phyloP scores from a whole-genome alignment of 2,329 filamentous ascomycete species.

The Fusarium succisae region DNA sequence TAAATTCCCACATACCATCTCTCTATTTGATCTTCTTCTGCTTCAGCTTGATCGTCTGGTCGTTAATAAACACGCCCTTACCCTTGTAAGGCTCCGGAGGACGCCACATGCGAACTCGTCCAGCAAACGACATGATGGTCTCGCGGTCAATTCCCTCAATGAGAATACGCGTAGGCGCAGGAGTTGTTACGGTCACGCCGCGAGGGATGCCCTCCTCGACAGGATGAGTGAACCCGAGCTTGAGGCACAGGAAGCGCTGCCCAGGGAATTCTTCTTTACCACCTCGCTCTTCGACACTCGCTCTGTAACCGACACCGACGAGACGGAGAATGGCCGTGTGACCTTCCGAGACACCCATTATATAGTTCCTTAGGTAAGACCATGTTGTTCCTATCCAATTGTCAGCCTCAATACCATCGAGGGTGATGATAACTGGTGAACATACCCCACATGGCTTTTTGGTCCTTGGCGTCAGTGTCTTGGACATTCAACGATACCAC shows the following conservation, averaged over 20 bases:
- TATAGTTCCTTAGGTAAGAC: conserved; percentile 88
- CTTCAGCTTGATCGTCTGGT: conserved; percentile 98
- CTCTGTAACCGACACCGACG: conserved; percentile 95
- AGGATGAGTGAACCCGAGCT: conserved; percentile 96
- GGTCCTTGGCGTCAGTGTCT: conserved; percentile 74
- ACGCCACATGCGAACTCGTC: conserved; percentile 87
- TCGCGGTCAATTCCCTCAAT: conserved; percentile 89
- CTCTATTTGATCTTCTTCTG: conserved; percentile 93
- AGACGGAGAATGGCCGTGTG: conserved; percentile 93
- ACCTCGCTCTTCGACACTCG: conserved; percentile 81
- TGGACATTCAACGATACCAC: conserved; percentile 76
- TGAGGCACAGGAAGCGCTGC: conserved; percentile 90
- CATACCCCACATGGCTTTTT: conserved; percentile 96
- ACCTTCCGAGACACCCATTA: conserved; percentile 94
- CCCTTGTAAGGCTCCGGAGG: conserved; percentile 98
- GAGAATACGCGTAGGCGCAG: conserved; percentile 89
- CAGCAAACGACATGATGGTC: conserved; percentile 89
- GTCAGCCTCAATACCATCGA: conserved; percentile 5
- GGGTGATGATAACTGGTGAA: conserved; percentile 7
- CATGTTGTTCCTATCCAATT: conserved; percentile 78
- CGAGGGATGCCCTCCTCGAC: conserved; percentile 87
- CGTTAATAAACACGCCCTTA: conserved; percentile 98
- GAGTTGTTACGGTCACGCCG: conserved; percentile 86
- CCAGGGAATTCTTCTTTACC: conserved; percentile 79
- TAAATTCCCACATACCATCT: conserved; percentile 3